These are phyloP conservation scores for Fomitopsis schrenkii DNA, from an alignment of 1,284 basidiomycete species.

Conservation along the genomic window DNA sequence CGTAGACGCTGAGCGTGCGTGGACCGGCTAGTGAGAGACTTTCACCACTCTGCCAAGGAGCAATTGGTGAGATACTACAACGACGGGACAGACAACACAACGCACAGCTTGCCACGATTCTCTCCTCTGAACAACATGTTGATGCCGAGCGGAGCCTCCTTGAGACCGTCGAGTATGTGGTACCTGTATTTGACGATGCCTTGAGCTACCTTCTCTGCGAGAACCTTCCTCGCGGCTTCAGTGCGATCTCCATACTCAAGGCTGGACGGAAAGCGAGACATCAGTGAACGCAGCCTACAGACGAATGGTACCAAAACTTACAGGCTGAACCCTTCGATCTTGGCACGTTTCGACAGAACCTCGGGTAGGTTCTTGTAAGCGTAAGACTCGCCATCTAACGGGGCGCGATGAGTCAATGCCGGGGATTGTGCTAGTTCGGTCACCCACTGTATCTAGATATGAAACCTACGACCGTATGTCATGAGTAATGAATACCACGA, in stretches of 20 bases:
- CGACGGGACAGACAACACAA: too few species aligned
- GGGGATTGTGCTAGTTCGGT: too few species aligned
- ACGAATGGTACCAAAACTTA: conserved; percentile 27
- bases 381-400: conserved; percentile 37
- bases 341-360: conserved; percentile 74
- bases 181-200: too few species aligned
- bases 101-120: too few species aligned
- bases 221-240: conserved; percentile 47
- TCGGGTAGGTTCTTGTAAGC: conserved; percentile 57
- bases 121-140: too few species aligned
- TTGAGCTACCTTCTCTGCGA: conserved; percentile 23
- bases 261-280: conserved; percentile 27
- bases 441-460: conserved; percentile 74
- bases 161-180: too few species aligned
- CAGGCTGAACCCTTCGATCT: conserved; percentile 82
- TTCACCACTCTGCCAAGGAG: too few species aligned
- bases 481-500: neutral
- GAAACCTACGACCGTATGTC: conserved; percentile 42
- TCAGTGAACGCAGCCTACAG: too few species aligned
- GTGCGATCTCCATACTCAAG: conserved; percentile 62
- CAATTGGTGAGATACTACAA: too few species aligned
- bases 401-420: neutral
- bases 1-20: too few species aligned
- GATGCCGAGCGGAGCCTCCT: too few species aligned
- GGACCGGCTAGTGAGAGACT: too few species aligned